Base-by-base conservation (phyloP, 164 flowering plant species). In the Malania oleifera region DNA sequence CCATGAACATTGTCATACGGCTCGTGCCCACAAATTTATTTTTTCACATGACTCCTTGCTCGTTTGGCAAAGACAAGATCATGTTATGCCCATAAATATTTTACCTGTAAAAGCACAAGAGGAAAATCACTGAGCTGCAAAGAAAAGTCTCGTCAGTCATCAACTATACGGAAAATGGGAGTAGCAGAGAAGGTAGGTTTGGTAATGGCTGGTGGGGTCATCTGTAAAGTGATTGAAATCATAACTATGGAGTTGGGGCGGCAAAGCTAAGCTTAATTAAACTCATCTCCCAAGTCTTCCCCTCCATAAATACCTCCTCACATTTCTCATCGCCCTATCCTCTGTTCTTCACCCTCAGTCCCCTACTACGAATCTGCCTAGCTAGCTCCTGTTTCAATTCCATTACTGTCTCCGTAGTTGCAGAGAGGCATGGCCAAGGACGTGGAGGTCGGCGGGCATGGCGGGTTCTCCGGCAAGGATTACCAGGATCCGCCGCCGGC, bases 401-500 rank as follows among this genome's bases (percentile, higher is more conserved):
- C n/a, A n/a, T n/a, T n/a, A n/a, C n/a, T n/a, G n/a, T n/a, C n/a
- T n/a, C n/a, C n/a, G n/a, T n/a, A n/a, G n/a, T n/a, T n/a, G 25
- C 5, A 2, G 38, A 39, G 26, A 7, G 64, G 48, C 7, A 82
- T 82, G 89, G 80, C 59, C 2, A 83, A 81, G 61, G 83, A 81
- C 59, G 50, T 62, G 12, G 83, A 78, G 31, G 76, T 31, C 1
- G 72, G 62, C 0, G 70, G 72, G 53, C 67, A 67, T 3, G 52
- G 66, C 2, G 76, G 67, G 27, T 70, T 61, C 70, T 19, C 62
- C 0, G 65, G 62, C 12, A 84, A 75, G 74, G 90, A 84, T 72
- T 82, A 82, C 75, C 76, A 70, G 0, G 87, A 84, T 60, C 90
- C 90, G 3, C 86, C 90, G 1, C 91, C 91, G 19, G 80, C 79